Percentiles rank a stretch among this genome's conserved stretches.
Evolutionary conservation across 768 basidiomycete genomes (phyloP).

Genomic region (Harrya chromipes): DNA sequence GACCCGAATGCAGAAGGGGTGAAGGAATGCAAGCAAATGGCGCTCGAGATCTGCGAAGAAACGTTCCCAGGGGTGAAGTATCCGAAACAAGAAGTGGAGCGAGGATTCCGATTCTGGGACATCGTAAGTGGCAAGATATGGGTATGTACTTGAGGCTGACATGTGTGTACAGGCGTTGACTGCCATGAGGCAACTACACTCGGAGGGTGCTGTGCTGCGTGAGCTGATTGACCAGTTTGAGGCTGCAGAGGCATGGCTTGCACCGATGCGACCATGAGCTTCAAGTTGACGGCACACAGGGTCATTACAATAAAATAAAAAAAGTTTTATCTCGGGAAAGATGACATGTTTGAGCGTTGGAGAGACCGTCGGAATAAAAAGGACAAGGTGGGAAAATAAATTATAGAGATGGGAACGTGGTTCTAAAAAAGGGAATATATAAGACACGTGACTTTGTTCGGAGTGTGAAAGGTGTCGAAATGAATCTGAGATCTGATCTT

Average conservation of each 20-base stretch:
- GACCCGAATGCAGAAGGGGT: conserved; percentile 79
- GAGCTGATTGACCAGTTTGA: conserved; percentile 96
- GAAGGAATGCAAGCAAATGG: conserved; percentile 77
- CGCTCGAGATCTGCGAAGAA: conserved; percentile 89
- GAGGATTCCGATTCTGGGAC: conserved; percentile 99
- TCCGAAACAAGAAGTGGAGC: conserved; percentile 85
- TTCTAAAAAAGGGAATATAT: conserved; percentile 16
- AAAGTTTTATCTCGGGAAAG: background rate
- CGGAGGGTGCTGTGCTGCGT: conserved; percentile 73
- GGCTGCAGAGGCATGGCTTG: conserved; percentile 90
- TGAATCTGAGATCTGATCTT: conserved; percentile 24
- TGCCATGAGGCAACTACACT: conserved; percentile 86
- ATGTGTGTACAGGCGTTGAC: conserved; percentile 61
- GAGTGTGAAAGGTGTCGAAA: conserved; percentile 1
- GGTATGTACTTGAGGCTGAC: conserved; percentile 24
- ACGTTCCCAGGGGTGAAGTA: conserved; percentile 90
- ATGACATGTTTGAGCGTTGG: too few species aligned
- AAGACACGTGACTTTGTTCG: conserved; percentile 14
- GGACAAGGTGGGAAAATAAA: conserved; percentile 16
- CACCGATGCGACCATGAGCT: conserved; percentile 80
- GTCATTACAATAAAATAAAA: background rate
- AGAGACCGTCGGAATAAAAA: conserved; percentile 5
- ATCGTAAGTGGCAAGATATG: conserved; percentile 57
- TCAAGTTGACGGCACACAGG: background rate
- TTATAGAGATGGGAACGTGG: conserved; percentile 11